phyloP scores from a whole-genome alignment of 768 basidiomycete genomes.

The Mycena indigotica region DNA sequence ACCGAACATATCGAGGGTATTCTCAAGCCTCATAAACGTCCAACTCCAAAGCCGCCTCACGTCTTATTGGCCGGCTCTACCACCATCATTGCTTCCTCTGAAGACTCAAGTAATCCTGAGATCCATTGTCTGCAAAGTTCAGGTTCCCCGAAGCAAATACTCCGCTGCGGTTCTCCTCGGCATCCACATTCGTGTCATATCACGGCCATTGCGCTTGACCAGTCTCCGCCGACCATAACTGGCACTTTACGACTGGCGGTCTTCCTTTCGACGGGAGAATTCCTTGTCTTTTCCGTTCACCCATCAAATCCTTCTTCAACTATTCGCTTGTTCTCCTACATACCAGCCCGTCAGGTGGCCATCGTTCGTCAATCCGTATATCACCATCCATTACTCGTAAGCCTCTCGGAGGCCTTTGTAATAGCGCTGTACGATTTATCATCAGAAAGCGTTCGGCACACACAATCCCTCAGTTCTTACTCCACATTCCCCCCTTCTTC shows the following conservation, averaged over 20 bases:
- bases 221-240: slow-evolving; percentile 55
- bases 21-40: slow-evolving; percentile 9
- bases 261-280: slow-evolving; percentile 72
- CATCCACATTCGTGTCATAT: slow-evolving; percentile 42
- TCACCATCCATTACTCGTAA: slow-evolving; percentile 76
- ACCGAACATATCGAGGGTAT: slow-evolving; percentile 40
- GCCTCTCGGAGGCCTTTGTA: slow-evolving; percentile 66
- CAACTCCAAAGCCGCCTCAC: slow-evolving; percentile 33
- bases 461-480: slow-evolving; percentile 73
- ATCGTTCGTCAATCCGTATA: slow-evolving; percentile 69
- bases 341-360: slow-evolving; percentile 46
- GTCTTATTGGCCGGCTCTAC: slow-evolving; percentile 63
- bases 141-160: slow-evolving; percentile 34
- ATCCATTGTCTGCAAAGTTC: slow-evolving; percentile 39
- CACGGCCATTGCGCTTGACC: slow-evolving; percentile 72
- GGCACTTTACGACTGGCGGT: slow-evolving; percentile 50
- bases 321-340: slow-evolving; percentile 49
- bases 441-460: slow-evolving; percentile 49
- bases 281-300: slow-evolving; percentile 59
- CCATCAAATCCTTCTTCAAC: slow-evolving; percentile 45
- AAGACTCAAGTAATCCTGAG: slow-evolving; percentile 34
- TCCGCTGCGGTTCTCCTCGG: slow-evolving; percentile 46
- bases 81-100: slow-evolving; percentile 59
- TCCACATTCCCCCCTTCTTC: slow-evolving; percentile 81
- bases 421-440: slow-evolving; percentile 76